These are phyloP conservation scores for Prunus yedoensis DNA, from an alignment of 331 rosid species.

Conservation along the genomic window DNA sequence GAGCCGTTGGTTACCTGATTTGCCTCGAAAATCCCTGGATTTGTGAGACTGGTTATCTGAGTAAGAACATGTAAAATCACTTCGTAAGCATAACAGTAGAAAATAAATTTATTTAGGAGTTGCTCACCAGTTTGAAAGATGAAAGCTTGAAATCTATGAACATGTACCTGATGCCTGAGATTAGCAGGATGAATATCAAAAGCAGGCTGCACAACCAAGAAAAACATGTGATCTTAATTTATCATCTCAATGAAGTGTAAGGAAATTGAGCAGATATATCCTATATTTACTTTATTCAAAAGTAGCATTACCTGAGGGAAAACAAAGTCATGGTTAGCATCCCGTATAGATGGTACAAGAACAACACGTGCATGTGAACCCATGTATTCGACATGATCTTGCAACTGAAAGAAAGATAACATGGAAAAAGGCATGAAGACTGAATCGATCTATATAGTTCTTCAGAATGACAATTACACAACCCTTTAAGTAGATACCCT, in stretches of 20 bases:
- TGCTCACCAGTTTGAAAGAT: conserved; percentile 15
- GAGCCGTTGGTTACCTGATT: conserved; percentile 58
- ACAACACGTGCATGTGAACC: conserved; percentile 66
- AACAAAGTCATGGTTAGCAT: conserved; percentile 84
- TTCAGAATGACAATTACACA: not conserved
- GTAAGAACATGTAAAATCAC: conserved; percentile 17
- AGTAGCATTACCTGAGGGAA: conserved; percentile 79
- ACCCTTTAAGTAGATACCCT: conserved; percentile 48
- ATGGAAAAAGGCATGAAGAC: conserved; percentile 17
- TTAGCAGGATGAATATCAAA: conserved; percentile 61
- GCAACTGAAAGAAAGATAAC: conserved; percentile 47
- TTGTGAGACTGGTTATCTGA: conserved; percentile 74
- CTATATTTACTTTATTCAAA: conserved; percentile 1
- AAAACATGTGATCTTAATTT: not conserved
- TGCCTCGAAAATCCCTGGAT: conserved; percentile 85
- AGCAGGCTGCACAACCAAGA: conserved; percentile 69
- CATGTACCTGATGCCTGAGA: conserved; percentile 70
- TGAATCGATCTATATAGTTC: not conserved
- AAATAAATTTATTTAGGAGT: conserved; percentile 14
- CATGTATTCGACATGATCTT: conserved; percentile 65
- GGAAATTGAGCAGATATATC: not conserved
- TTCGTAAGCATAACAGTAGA: conserved; percentile 17
- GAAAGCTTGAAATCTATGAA: conserved; percentile 20
- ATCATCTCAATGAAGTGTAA: not conserved
- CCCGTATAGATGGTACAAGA: conserved; percentile 84